Evolutionary conservation across 176 grass and related monocot genomes (phyloP).

Genomic region (Juncus inflexus): DNA sequence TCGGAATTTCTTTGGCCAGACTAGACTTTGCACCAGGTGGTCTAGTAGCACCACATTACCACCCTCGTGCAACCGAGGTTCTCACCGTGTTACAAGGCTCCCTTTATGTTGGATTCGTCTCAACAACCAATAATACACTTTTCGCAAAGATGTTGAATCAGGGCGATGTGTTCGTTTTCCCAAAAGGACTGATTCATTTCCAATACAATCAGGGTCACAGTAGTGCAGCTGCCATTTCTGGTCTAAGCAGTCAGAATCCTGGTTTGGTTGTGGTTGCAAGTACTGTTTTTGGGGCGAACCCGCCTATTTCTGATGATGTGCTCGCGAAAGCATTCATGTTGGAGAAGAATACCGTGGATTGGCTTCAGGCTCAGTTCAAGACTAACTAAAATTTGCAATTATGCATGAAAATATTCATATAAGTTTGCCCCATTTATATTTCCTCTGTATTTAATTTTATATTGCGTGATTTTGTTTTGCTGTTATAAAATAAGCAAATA

Average conservation of each 20-base stretch:
- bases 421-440: neutral
- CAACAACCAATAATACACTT: slow-evolving; percentile 29
- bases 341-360: too few species aligned
- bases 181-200: slow-evolving; percentile 36
- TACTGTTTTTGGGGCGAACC: too few species aligned
- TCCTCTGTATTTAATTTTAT: too few species aligned
- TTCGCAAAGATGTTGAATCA: slow-evolving; percentile 37
- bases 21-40: slow-evolving; percentile 35
- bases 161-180: slow-evolving; percentile 44
- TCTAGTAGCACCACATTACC: slow-evolving; percentile 31
- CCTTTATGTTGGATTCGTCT: slow-evolving; percentile 37
- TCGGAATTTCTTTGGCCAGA: slow-evolving; percentile 30
- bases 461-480: too few species aligned
- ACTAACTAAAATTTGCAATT: neutral
- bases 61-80: slow-evolving; percentile 35
- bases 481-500: slow-evolving; percentile 14
- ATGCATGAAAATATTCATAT: neutral
- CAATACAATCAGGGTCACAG: slow-evolving; percentile 17
- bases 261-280: too few species aligned
- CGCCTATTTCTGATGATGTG: too few species aligned
- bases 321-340: too few species aligned
- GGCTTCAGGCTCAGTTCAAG: slow-evolving; percentile 22
- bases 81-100: slow-evolving; percentile 25
- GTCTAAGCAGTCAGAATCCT: slow-evolving; percentile 18
- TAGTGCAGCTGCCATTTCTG: slow-evolving; percentile 19